Evolutionary conservation across 2,329 filamentous ascomycete species (phyloP), one percentile per base, ranked within the genome.

Genomic region (Claviceps sp.): DNA sequence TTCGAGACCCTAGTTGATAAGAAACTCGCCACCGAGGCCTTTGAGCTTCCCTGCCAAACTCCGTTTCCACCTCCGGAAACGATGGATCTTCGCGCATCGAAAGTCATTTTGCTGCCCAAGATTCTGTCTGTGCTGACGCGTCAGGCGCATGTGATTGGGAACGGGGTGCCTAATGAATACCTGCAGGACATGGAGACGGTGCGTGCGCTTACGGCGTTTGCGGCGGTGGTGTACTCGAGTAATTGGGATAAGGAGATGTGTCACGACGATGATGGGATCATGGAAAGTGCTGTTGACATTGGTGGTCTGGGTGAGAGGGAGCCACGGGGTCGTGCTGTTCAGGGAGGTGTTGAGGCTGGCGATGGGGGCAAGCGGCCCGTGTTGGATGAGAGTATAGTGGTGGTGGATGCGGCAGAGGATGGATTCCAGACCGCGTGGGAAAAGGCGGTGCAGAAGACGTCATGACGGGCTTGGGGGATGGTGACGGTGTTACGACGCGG

Each of bases 131-230:
- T 95, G 5, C 79, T 97, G 60, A 93, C 89, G 40, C 81, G 88
- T 58, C 90, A 98, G 71, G 91, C 91, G 5, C 90, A 95, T 66
- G 78, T 75, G 50, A 95, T 98, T 58, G 91, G 90, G 50, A 83
- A 85, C 61, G 87, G 87, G 59, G 78, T 80, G 68, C 81, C 77
- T 52, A 88, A 79, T 66, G 83, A 78, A 70, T 86, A 86, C 63
- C 73, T 86, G 36, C 77, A 82, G 59, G 80, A 82, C 40, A 88
- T 94, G 75, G 88, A 94, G 67, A 68, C 75, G 50, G 85, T 90
- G 40, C 74, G 77, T 29, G 86, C 90, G 55, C 73, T 94, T 9
- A 85, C 90, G 64, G 86, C 85, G 0, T 94, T 94, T 64, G 85
- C 88, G 1, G 88, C 88, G 1, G 85, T 94, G 1, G 87, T 94